These are phyloP conservation scores for Colletotrichum orbiculare DNA, from an alignment of 2,329 filamentous ascomycete species.

Conservation along the genomic window DNA sequence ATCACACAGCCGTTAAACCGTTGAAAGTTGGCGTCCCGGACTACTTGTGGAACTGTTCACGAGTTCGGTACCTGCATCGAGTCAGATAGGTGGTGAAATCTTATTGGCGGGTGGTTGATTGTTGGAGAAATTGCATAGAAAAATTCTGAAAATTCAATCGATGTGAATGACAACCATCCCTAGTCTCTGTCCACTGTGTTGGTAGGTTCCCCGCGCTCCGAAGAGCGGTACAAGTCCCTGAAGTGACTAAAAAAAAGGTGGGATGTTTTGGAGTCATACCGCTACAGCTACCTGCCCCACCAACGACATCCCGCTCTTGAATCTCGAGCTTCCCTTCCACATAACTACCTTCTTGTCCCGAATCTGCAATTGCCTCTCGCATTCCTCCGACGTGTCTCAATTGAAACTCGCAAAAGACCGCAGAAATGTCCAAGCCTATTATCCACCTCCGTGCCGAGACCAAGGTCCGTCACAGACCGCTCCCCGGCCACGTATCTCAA, in stretches of 20 bases:
- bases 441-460: constrained; percentile 69
- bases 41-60: neutral
- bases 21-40: neutral
- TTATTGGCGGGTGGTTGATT: neutral
- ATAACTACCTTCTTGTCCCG: constrained; percentile 3
- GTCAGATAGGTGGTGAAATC: neutral
- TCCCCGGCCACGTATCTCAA: neutral
- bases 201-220: constrained; percentile 30
- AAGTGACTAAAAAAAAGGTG: constrained; percentile 24
- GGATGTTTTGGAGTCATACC: constrained; percentile 34
- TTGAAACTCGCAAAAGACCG: constrained; percentile 2
- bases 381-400: neutral
- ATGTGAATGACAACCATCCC: constrained; percentile 27
- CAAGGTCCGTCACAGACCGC: constrained; percentile 46
- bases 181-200: constrained; percentile 2
- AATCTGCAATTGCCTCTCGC: neutral
- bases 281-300: constrained; percentile 24
- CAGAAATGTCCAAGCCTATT: constrained; percentile 39
- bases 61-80: neutral
- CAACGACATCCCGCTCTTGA: constrained; percentile 11
- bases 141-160: neutral
- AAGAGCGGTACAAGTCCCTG: constrained; percentile 29
- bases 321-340: constrained; percentile 11
- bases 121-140: neutral
- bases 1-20: too few relatives aligned